These are phyloP conservation scores for Centaurea solstitialis DNA, from an alignment of 129 eudicot genomes.

Conservation along the genomic window DNA sequence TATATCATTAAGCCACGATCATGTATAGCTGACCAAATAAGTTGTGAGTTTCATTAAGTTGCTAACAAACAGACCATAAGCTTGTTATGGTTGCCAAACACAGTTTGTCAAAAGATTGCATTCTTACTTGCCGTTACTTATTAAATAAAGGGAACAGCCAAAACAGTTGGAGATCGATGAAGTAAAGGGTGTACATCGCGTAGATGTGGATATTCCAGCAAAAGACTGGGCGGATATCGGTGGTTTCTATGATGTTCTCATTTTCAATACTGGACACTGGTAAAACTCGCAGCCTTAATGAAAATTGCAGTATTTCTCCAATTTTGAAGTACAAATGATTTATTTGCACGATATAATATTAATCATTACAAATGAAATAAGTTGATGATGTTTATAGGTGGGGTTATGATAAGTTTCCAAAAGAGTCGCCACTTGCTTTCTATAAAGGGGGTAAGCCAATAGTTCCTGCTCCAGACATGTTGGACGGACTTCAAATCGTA, in stretches of 20 bases:
- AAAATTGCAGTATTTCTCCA: neutral
- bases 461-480: constrained; percentile 62
- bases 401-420: constrained; percentile 84
- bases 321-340: neutral
- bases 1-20: no score
- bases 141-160: constrained; percentile 70
- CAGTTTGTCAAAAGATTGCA: neutral
- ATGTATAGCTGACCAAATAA: neutral
- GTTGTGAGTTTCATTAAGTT: neutral
- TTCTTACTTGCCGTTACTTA: constrained; percentile 30
- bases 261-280: constrained; percentile 98
- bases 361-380: neutral
- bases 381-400: constrained; percentile 52
- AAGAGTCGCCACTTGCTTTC: constrained; percentile 83
- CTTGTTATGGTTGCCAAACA: neutral
- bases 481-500: constrained; percentile 69
- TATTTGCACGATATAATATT: neutral
- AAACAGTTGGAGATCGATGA: constrained; percentile 46
- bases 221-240: constrained; percentile 73
- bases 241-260: constrained; percentile 76
- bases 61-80: neutral
- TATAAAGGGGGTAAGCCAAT: constrained; percentile 68
- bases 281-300: constrained; percentile 16
- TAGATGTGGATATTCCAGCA: constrained; percentile 90
- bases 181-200: constrained; percentile 60